A percentile compares a stretch with the other conserved stretches of the same genome.
These are phyloP conservation scores for Sisymbrium altissimum DNA, from an alignment of 345 rosid genomes.

Conservation along the genomic window DNA sequence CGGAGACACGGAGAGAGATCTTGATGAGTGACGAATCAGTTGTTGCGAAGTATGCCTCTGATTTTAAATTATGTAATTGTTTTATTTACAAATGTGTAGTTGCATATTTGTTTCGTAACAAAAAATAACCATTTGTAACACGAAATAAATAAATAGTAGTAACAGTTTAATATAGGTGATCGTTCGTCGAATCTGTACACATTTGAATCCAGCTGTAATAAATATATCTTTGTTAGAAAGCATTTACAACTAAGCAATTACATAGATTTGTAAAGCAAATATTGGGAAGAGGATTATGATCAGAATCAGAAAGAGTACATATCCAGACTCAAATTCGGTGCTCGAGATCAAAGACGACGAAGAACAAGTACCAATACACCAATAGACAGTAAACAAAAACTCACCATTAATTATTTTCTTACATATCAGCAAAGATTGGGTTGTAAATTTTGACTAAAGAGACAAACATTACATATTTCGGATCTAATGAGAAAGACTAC, in stretches of 20 bases:
- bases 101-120: neutral
- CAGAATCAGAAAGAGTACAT: neutral
- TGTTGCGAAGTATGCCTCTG: neutral
- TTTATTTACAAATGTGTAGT: neutral
- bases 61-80: neutral
- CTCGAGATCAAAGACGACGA: neutral
- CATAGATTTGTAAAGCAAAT: neutral
- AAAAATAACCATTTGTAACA: neutral
- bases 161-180: neutral
- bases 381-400: slow-evolving; percentile 22
- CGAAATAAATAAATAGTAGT: no score
- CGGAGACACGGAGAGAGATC: neutral
- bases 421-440: neutral
- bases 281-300: slow-evolving; percentile 8
- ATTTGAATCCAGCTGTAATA: neutral
- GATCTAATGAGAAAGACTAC: slow-evolving; percentile 28
- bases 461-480: slow-evolving; percentile 8
- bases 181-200: neutral
- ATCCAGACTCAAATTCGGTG: slow-evolving; percentile 8
- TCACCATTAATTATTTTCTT: neutral
- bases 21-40: neutral
- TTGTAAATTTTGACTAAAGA: neutral
- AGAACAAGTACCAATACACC: slow-evolving; percentile 32
- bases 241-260: neutral
- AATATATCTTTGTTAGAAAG: neutral